Evolutionary conservation across 2,329 filamentous ascomycete genomes (phyloP).

Genomic region (Neurospora crassa): DNA sequence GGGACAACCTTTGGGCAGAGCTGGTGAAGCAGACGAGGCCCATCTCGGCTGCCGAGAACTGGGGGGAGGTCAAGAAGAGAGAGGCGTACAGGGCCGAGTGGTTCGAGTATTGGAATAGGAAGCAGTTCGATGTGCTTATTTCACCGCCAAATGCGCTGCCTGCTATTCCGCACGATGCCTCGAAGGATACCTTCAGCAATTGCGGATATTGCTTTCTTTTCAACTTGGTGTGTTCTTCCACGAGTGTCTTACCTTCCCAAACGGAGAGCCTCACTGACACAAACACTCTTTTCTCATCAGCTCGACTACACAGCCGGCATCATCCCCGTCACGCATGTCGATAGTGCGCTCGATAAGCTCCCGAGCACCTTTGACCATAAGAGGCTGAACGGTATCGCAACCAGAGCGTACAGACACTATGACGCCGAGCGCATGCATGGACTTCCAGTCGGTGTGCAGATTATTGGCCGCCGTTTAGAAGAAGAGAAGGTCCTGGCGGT

Average conservation of each 20-base stretch:
- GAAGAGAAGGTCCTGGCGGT: constrained; percentile 80
- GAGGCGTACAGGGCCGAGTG: constrained; percentile 70
- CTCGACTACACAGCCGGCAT: constrained; percentile 81
- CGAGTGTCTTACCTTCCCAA: neutral
- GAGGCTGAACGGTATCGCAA: constrained; percentile 68
- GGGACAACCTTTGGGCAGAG: constrained; percentile 69
- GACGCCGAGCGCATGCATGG: constrained; percentile 77
- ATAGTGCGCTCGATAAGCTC: constrained; percentile 56
- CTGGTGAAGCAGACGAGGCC: constrained; percentile 63
- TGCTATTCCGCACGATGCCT: constrained; percentile 76
- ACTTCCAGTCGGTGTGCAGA: constrained; percentile 75
- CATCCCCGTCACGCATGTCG: constrained; percentile 77
- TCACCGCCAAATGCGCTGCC: constrained; percentile 85
- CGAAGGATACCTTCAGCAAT: constrained; percentile 74
- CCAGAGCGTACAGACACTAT: constrained; percentile 79
- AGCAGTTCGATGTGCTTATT: constrained; percentile 67
- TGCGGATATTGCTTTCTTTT: constrained; percentile 94
- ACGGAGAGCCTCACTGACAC: neutral
- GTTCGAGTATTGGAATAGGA: constrained; percentile 76
- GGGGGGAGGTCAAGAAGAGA: constrained; percentile 67
- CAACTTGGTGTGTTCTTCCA: constrained; percentile 55
- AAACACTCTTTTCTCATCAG: constrained; percentile 26
- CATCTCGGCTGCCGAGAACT: constrained; percentile 70
- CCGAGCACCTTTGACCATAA: constrained; percentile 49
- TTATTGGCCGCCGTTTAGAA: constrained; percentile 69